Conservation (phyloP, 2,329 filamentous ascomycete species). For the Ceratocystiopsis sp. region DNA sequence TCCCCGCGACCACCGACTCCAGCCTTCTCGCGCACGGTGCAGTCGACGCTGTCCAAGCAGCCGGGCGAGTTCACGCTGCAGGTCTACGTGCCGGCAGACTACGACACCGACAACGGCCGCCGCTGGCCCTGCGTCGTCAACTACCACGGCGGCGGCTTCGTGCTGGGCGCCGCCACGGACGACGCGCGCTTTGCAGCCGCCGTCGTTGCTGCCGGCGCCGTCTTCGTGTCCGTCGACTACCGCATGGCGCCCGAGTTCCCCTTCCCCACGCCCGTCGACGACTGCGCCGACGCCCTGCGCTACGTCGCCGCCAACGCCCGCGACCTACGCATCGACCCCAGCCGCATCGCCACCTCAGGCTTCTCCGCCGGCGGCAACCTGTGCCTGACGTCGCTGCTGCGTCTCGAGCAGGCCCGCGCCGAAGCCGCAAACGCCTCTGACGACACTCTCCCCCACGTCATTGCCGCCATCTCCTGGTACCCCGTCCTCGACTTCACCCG, state of each 20-base stretch:
- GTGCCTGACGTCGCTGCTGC: conserved; percentile 26
- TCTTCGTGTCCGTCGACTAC: conserved; percentile 50
- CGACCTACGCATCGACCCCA: conserved; percentile 39
- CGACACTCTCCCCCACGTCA: conserved; percentile 21
- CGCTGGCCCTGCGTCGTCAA: conserved; percentile 40
- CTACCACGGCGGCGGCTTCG: conserved; percentile 52
- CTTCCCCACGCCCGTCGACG: conserved; percentile 48
- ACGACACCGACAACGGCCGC: conserved; percentile 10
- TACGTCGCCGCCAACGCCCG: conserved; percentile 39
- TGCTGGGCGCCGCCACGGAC: conserved; percentile 43
- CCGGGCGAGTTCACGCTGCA: conserved; percentile 20
- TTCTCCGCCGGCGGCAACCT: conserved; percentile 47
- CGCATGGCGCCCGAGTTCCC: conserved; percentile 48
- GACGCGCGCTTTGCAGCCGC: conserved; percentile 43
- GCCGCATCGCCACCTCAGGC: conserved; percentile 40
- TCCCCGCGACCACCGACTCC: conserved; percentile 42
- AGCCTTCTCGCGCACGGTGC: conserved; percentile 38
- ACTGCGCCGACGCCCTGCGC: conserved; percentile 46
- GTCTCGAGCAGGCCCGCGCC: conserved; percentile 15
- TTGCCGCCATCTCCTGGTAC: conserved; percentile 36
- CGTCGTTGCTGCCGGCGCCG: conserved; percentile 32
- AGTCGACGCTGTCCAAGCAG: conserved; percentile 21
- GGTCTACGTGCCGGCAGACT: conserved; percentile 25
- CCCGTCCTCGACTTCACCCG: conserved; percentile 45
- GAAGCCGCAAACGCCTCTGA: not conserved